These are phyloP conservation scores for Schizochytrium sp. DNA, from an alignment of 108 stramenopile species.

Conservation along the genomic window DNA sequence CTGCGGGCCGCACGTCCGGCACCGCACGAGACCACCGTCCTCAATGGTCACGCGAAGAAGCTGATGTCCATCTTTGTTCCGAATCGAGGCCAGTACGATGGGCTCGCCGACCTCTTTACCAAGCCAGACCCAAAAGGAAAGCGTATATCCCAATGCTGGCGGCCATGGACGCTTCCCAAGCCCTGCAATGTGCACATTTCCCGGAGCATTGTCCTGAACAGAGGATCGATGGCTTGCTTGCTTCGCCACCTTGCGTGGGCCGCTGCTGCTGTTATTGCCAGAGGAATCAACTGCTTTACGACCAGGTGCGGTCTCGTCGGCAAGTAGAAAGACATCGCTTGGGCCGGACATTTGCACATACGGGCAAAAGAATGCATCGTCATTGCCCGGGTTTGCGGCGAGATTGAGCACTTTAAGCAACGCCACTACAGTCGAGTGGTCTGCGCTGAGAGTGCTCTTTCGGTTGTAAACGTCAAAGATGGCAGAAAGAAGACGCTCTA, in stretches of 20 bases:
- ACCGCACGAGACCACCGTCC: background rate
- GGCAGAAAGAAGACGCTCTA: background rate
- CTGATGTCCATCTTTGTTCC: background rate
- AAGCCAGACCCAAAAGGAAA: conserved; percentile 9
- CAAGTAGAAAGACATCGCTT: background rate
- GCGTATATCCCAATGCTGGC: background rate
- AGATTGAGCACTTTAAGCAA: background rate
- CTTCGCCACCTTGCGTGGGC: background rate
- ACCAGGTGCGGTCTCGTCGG: background rate
- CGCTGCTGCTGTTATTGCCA: background rate
- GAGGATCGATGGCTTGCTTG: background rate
- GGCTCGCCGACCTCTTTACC: background rate
- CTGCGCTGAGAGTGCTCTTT: background rate
- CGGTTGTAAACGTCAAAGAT: background rate
- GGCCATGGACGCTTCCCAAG: background rate
- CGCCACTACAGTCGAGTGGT: background rate
- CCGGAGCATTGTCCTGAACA: background rate
- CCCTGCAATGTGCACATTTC: conserved; percentile 8
- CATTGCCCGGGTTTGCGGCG: background rate
- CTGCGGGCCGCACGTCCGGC: background rate
- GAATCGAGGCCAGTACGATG: background rate
- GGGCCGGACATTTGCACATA: conserved; percentile 4
- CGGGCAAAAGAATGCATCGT: conserved; percentile 13
- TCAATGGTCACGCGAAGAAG: background rate
- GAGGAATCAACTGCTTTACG: background rate